Conservation (phyloP, 768 basidiomycete genomes). For the Termitomyces sp. region DNA sequence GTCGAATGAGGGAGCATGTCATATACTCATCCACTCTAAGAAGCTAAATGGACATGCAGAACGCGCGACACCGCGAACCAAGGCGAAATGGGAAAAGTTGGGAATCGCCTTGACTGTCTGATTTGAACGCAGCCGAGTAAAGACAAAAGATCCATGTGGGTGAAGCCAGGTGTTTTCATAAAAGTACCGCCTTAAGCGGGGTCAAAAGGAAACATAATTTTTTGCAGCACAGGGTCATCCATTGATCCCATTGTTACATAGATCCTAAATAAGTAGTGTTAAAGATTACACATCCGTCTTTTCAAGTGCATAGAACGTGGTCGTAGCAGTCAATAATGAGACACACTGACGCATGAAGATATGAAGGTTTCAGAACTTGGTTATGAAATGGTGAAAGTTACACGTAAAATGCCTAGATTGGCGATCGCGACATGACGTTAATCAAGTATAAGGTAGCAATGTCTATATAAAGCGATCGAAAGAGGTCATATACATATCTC, state of each 20-base stretch:
- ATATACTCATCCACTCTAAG: not conserved
- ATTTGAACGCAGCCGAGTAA: not conserved
- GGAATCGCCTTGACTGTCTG: not conserved
- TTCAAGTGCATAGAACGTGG: no score
- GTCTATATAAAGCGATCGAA: not conserved
- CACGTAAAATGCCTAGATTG: no score
- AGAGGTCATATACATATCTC: not conserved
- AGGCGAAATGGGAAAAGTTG: no score
- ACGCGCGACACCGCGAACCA: not conserved
- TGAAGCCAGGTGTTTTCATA: not conserved
- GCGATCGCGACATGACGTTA: no score
- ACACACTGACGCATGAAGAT: no score
- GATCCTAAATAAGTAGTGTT: no score
- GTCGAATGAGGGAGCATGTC: not conserved
- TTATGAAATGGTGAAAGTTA: no score
- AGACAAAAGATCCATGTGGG: not conserved
- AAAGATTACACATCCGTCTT: no score
- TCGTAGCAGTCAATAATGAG: not conserved
- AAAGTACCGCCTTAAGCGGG: not conserved
- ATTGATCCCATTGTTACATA: no score
- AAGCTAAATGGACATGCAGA: not conserved
- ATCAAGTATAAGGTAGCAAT: no score
- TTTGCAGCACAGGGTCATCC: no score
- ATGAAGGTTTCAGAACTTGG: no score
- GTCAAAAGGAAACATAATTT: not conserved